phyloP scores from a whole-genome alignment of 352 stramenopile genomes.

The Globisporangium recalcitrans region DNA sequence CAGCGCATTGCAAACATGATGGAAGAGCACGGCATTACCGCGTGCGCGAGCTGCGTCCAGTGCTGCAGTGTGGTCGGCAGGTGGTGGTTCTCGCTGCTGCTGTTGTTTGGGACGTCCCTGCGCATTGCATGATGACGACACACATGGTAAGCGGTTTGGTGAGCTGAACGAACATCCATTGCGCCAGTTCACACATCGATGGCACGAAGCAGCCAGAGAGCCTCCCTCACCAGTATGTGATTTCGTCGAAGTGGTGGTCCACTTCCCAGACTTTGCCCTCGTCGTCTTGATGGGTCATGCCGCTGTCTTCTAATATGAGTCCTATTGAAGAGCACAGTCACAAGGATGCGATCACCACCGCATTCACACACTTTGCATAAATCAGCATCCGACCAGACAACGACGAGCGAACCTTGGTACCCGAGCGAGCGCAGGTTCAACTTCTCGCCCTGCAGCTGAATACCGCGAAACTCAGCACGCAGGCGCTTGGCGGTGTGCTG shows the following conservation, averaged over 20 bases:
- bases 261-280: conserved; percentile 75
- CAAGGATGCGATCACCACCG: not conserved
- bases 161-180: not conserved
- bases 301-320: conserved; percentile 57
- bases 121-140: conserved; percentile 1
- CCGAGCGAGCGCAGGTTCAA: conserved; percentile 35
- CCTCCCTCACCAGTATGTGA: conserved; percentile 64
- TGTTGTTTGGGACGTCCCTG: conserved; percentile 57
- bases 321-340: conserved; percentile 21
- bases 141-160: not conserved
- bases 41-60: conserved; percentile 49
- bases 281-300: conserved; percentile 46
- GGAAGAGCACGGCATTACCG: conserved; percentile 24
- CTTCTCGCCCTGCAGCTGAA: conserved; percentile 55
- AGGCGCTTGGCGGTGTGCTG: conserved; percentile 18
- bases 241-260: conserved; percentile 66
- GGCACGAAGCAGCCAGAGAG: no score
- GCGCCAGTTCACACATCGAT: no score
- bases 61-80: conserved; percentile 46
- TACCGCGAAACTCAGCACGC: conserved; percentile 58
- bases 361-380: not conserved
- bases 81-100: conserved; percentile 42
- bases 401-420: conserved; percentile 36
- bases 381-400: not conserved
- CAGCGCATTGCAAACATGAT: not conserved